These are phyloP conservation scores for Sugiyamaella valdiviana DNA, from an alignment of 805 yeast genomes.

Conservation along the genomic window DNA sequence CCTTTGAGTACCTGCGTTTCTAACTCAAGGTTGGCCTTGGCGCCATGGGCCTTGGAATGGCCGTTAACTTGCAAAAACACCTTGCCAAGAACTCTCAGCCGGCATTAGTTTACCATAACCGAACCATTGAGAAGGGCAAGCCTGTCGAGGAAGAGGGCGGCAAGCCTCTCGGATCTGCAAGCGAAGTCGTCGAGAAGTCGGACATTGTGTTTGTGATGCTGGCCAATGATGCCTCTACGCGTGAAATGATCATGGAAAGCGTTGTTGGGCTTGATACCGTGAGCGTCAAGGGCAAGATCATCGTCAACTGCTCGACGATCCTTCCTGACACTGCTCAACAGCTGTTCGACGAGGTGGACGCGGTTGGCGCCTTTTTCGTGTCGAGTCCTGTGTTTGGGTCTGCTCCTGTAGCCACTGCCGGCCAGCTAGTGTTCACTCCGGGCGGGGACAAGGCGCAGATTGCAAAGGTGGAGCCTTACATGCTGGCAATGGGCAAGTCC, in stretches of 20 bases:
- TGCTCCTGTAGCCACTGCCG: constrained; percentile 25
- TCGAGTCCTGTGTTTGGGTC: constrained; percentile 30
- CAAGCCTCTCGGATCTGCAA: constrained; percentile 7
- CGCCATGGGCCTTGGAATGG: constrained; percentile 17
- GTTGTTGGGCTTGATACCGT: not conserved
- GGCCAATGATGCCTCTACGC: constrained; percentile 15
- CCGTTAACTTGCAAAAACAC: constrained; percentile 10
- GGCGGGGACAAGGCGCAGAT: constrained; percentile 23
- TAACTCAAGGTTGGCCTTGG: constrained; percentile 17
- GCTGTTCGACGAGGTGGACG: constrained; percentile 9
- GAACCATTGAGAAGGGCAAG: constrained; percentile 16
- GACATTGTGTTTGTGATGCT: constrained; percentile 15
- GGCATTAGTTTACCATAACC: constrained; percentile 12
- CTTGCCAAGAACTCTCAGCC: constrained; percentile 4
- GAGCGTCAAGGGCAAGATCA: constrained; percentile 18
- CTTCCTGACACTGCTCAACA: constrained; percentile 25
- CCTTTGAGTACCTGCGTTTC: not conserved
- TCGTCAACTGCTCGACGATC: constrained; percentile 26
- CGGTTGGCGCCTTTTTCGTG: constrained; percentile 21
- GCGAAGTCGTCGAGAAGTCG: constrained; percentile 11
- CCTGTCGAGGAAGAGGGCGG: constrained; percentile 15
- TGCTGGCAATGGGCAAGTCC: constrained; percentile 25
- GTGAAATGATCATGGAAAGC: constrained; percentile 4
- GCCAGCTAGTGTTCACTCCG: constrained; percentile 22
- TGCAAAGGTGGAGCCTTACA: constrained; percentile 20